Conservation (phyloP, 805 yeast genomes). For the Candida koratica region DNA sequence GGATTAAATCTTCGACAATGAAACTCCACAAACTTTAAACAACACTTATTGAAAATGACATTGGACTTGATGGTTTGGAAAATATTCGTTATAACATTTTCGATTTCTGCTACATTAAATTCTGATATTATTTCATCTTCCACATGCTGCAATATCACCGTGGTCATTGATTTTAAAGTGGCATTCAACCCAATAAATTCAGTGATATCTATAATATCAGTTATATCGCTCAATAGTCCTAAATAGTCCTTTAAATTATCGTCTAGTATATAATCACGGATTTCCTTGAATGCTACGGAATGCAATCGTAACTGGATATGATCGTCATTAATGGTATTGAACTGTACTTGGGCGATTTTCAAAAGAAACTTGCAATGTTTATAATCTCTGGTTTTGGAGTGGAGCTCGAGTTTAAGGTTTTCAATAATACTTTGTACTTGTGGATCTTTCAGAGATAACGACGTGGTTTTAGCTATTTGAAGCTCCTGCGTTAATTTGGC, state of each 20-base stretch:
- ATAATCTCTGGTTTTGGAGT: conserved; percentile 10
- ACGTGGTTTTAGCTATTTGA: neutral
- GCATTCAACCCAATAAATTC: neutral
- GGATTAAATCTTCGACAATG: neutral
- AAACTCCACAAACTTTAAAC: conserved; percentile 1
- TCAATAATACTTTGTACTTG: conserved; percentile 1
- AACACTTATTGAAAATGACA: conserved; percentile 3
- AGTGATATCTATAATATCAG: neutral
- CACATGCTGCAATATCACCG: conserved; percentile 2
- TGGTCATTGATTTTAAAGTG: neutral
- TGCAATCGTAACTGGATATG: neutral
- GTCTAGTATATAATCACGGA: neutral
- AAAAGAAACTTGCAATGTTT: conserved; percentile 6
- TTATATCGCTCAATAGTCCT: neutral
- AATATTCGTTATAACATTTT: neutral
- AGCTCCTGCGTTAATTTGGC: conserved; percentile 18
- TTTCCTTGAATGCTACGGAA: neutral
- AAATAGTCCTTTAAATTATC: neutral
- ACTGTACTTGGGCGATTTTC: conserved; percentile 3
- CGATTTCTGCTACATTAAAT: neutral
- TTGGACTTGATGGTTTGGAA: conserved; percentile 4
- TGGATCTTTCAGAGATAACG: neutral
- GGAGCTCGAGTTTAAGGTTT: conserved; percentile 4
- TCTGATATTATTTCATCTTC: conserved; percentile 6
- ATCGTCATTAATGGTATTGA: conserved; percentile 1